phyloP scores from a whole-genome alignment of 225 moss, liverwort and hornwort species.

The Physcomitrellopsis africana region DNA sequence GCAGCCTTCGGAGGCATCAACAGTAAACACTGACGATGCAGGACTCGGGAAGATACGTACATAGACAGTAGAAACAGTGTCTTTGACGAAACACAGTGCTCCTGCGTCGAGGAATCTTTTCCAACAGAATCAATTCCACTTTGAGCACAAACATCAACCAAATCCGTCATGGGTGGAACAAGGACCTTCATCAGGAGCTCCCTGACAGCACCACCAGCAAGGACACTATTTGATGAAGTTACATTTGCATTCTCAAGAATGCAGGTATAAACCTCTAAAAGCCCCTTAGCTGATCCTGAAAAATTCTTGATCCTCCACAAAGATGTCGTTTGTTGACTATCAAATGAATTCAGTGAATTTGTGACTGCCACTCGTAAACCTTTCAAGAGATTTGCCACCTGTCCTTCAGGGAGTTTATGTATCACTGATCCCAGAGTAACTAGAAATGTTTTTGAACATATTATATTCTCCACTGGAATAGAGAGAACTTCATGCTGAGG shows the following conservation, averaged over 20 bases:
- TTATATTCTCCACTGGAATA: conserved; percentile 49
- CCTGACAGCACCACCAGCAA: conserved; percentile 58
- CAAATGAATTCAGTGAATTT: conserved; percentile 48
- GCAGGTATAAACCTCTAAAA: conserved; percentile 68
- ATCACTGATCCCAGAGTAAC: conserved; percentile 64
- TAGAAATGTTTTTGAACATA: conserved; percentile 56
- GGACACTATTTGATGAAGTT: conserved; percentile 68
- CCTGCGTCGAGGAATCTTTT: conserved; percentile 22
- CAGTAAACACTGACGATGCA: conserved; percentile 77
- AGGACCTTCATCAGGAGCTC: conserved; percentile 69
- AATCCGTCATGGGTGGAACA: conserved; percentile 50
- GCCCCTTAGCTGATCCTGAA: conserved; percentile 52
- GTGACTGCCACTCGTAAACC: conserved; percentile 59
- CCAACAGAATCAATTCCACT: conserved; percentile 31
- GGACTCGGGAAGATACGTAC: conserved; percentile 52
- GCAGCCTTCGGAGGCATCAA: conserved; percentile 92
- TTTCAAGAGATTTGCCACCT: conserved; percentile 70
- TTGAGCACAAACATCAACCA: conserved; percentile 58
- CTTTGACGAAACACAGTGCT: conserved; percentile 24
- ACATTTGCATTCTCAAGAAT: conserved; percentile 77
- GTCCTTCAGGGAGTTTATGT: conserved; percentile 83
- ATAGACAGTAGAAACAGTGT: conserved; percentile 63
- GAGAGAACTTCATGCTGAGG: conserved; percentile 33
- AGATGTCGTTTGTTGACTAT: conserved; percentile 28
- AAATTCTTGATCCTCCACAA: conserved; percentile 14